phyloP scores from a whole-genome alignment of 345 rosid genomes.

The Acer saccharum region DNA sequence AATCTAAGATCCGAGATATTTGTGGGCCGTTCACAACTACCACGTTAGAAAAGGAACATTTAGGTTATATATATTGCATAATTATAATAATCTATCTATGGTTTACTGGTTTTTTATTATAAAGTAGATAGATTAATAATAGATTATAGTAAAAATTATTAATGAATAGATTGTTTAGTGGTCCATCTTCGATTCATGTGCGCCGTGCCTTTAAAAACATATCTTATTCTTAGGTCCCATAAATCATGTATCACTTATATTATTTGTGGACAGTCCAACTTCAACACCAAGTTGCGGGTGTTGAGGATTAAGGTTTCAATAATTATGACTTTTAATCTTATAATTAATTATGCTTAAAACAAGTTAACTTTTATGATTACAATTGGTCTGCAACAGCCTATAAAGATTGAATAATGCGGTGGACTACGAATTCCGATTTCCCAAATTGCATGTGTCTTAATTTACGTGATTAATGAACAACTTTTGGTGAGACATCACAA shows the following conservation, averaged over 20 bases:
- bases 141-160: background rate
- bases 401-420: background rate
- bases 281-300: no score
- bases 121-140: background rate
- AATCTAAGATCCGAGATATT: no score
- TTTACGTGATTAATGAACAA: background rate
- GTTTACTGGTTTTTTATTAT: background rate
- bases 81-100: no score
- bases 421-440: background rate
- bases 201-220: background rate
- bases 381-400: background rate
- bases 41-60: background rate
- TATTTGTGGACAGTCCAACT: no score
- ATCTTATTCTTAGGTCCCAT: background rate
- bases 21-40: constrained; percentile 4
- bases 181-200: background rate
- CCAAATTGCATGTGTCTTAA: background rate
- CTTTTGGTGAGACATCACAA: background rate
- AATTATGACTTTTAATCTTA: no score
- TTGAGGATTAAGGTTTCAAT: no score
- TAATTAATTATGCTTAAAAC: no score
- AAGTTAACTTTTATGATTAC: no score
- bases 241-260: no score
- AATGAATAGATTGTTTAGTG: background rate
- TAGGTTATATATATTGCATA: background rate